Base-by-base conservation (phyloP, 805 yeast genomes). In the Cyberlindnera misumaiensis region DNA sequence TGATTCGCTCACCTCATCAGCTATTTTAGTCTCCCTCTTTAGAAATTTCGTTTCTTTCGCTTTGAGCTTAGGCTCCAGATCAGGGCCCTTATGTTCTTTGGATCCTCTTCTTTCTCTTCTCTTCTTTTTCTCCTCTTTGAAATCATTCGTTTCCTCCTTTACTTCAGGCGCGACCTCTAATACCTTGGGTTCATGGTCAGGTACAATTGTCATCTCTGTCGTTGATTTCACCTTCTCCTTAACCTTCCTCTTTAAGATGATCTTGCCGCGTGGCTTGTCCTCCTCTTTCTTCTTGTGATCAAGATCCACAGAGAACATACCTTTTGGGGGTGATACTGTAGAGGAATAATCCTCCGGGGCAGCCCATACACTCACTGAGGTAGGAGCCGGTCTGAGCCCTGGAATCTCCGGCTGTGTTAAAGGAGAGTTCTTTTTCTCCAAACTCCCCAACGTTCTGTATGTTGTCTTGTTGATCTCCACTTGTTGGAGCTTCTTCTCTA, bases 401-500 rank as follows among this genome's bases (percentile, higher is more conserved):
- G 29, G 22, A 4, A 24, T 16, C 22, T 20, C 11, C n/a, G 18
- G 27, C 11, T 20, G 34, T 14, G 29, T 6, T 20, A 8, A 20
- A 8, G 8, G 5, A 20, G 24, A 20, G 24, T 20, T 20, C 17
- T 29, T 24, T n/a, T 28, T 35, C 27, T 35, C 32, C 13, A 35
- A 8, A 29, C 32, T 46, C 5, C 58, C 59, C 15, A 54, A 28
- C 2, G 60, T 55, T 34, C 46, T 46, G 39, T 44, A 55, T 0
- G 59, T 63, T 2, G 77, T 73, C 36, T 67, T 64, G 42, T 72
- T 75, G 24, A 74, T 64, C 27, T 67, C 67, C 32, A 70, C 46
- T 25, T 58, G 55, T 11, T 60, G 52, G 40, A 74, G 55, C 39
- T 61, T 60, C 39, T 70, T 67, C 43, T 82, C 89, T 16, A 82